Percentiles rank a stretch among this genome's conserved stretches.
These are phyloP conservation scores for Rauvolfia tetraphylla DNA, from an alignment of 257 asterid species.

Conservation along the genomic window DNA sequence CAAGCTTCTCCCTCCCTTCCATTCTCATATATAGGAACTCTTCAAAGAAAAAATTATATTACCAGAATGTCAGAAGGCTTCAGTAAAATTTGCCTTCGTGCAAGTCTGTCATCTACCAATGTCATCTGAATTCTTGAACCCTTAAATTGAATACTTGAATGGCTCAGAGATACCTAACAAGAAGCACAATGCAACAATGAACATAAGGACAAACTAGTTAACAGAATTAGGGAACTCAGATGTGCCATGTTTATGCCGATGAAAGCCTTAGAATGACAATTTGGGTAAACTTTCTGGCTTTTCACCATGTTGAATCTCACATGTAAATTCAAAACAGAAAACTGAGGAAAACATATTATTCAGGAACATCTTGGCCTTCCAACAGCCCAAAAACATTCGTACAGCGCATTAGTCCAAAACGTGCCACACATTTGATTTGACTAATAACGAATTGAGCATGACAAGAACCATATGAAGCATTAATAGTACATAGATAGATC, in stretches of 20 bases:
- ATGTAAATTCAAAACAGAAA: not conserved
- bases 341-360: not conserved
- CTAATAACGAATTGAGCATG: not conserved
- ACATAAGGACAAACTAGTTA: not conserved
- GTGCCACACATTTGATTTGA: not conserved
- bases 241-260: not conserved
- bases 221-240: not conserved
- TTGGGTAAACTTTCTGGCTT: not conserved
- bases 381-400: too few relatives aligned
- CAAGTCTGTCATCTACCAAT: slow-evolving; percentile 46
- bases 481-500: not conserved
- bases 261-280: not conserved
- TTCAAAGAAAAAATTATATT: slow-evolving; percentile 16
- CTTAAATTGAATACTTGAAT: slow-evolving; percentile 29
- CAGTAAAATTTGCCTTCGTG: slow-evolving; percentile 34
- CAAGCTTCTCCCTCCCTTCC: not conserved
- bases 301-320: not conserved
- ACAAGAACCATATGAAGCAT: not conserved
- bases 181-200: not conserved
- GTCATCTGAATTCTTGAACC: slow-evolving; percentile 53
- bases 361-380: not conserved
- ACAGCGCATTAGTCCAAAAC: not conserved
- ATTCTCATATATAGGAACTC: not conserved
- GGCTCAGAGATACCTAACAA: slow-evolving; percentile 34
- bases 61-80: slow-evolving; percentile 86